Evolutionary conservation across 2,329 filamentous ascomycete species (phyloP).

Genomic region (Mariannaea elegans): DNA sequence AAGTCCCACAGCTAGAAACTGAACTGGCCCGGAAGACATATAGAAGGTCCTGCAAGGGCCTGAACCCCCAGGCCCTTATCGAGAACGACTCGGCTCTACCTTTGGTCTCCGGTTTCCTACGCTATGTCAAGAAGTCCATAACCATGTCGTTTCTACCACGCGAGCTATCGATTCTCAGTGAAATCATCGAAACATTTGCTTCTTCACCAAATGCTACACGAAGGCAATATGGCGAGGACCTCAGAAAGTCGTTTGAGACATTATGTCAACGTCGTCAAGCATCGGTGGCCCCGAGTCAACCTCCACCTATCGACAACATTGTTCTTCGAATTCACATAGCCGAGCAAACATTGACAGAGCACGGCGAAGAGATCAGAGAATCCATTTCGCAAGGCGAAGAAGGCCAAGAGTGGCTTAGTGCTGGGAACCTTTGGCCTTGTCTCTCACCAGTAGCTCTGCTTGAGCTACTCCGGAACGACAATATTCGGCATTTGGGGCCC

Average conservation of each 20-base stretch:
- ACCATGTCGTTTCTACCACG: background rate
- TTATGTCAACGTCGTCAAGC: background rate
- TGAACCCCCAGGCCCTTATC: background rate
- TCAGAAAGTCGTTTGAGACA: background rate
- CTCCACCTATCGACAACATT: background rate
- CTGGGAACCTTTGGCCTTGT: conserved; percentile 55
- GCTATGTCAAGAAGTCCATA: background rate
- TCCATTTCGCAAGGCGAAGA: background rate
- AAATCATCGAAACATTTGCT: background rate
- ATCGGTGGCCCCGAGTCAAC: background rate
- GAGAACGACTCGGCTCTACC: background rate
- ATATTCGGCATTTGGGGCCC: conserved; percentile 39
- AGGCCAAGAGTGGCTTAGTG: conserved; percentile 49
- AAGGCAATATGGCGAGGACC: conserved; percentile 1
- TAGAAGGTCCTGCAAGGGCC: no score
- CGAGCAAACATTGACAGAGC: background rate
- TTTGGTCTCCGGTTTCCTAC: background rate
- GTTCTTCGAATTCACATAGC: background rate
- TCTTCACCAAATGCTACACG: background rate
- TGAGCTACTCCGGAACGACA: conserved; percentile 51
- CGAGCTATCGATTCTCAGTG: background rate
- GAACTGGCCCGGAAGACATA: background rate
- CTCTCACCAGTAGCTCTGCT: conserved; percentile 55
- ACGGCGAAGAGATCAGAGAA: background rate
- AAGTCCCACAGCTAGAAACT: background rate